Evolutionary conservation across 2,329 filamentous ascomycete genomes (phyloP), one percentile per base, ranked within the genome.

Genomic region (Sphaceloma murrayae): DNA sequence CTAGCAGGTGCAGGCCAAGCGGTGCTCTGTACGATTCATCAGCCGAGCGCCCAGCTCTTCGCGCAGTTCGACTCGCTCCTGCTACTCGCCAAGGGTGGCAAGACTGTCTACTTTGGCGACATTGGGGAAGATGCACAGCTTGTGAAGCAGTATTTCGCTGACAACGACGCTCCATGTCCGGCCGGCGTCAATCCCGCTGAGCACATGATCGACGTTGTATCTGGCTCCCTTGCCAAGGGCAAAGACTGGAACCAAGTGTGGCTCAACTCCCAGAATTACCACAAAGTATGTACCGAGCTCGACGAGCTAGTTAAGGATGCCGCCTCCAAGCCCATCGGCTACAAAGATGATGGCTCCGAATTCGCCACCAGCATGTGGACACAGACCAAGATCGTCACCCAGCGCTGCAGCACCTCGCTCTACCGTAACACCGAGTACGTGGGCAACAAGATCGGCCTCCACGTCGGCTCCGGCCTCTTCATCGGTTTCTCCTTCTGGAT

Each of bases 1-100:
- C 67, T 84, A 0, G 78, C 79, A 5, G 72, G 76, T 38, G 71
- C 70, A 2, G 80, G 80, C 0, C 80, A 84, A 52, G 78, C 80
- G 3, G 73, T 84, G 1, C 62, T 84, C 1, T 77, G 77, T 48
- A 84, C 80, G 0, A 83, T 84, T 30, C 80, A 84, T 52, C 80
- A 84, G 57, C 80, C 80, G 0, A 80, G 77, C 1, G 75, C 77
- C 0, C 72, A 77, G 7, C 64, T 84, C 0, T 82, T 84, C 44
- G 69, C 76, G 6, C 69, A 79, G 22, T 84, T 84, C 47, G 80
- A 84, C 50, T 73, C 70, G 1, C 69, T 84, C 0, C 65, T 83
- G 1, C 64, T 83, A 1, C 69, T 84, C 0, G 73, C 77, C n/a
- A 72, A 66, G 50, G 80, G 78, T 2, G 80, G 80, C 6, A 73